These are phyloP conservation scores for Mycena polygramma DNA, from an alignment of 768 basidiomycete genomes.

Conservation along the genomic window DNA sequence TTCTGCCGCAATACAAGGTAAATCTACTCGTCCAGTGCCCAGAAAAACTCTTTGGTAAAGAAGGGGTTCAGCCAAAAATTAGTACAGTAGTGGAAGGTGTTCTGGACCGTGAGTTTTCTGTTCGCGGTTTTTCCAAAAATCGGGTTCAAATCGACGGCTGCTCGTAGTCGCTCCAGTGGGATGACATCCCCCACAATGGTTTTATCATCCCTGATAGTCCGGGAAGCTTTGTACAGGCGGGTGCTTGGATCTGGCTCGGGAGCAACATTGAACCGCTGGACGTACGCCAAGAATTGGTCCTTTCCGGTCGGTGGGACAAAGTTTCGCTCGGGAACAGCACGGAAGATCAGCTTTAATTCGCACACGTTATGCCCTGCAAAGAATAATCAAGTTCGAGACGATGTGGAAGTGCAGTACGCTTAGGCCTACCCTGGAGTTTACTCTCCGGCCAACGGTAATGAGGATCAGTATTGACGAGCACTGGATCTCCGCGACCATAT, in stretches of 20 bases:
- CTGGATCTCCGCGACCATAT: conserved; percentile 19
- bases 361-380: conserved; percentile 30
- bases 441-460: conserved; percentile 22
- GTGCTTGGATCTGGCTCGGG: conserved; percentile 14
- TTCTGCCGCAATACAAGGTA: not conserved
- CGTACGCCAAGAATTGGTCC: conserved; percentile 35
- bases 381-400: not conserved
- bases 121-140: conserved; percentile 36
- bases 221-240: conserved; percentile 7
- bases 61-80: conserved; percentile 36
- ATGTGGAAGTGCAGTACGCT: not conserved
- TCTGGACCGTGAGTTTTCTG: conserved; percentile 17
- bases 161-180: conserved; percentile 22
- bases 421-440: conserved; percentile 28
- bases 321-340: conserved; percentile 10
- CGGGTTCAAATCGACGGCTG: conserved; percentile 31
- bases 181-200: conserved; percentile 26
- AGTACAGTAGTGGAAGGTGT: conserved; percentile 13
- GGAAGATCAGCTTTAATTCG: conserved; percentile 32
- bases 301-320: not conserved
- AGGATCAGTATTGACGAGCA: conserved; percentile 30
- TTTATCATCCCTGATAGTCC: conserved; percentile 9
- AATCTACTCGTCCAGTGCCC: not conserved
- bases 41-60: conserved; percentile 36
- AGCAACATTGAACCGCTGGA: conserved; percentile 30